These are phyloP conservation scores for Trametopsis cervina DNA, from an alignment of 768 basidiomycete genomes.

Conservation along the genomic window DNA sequence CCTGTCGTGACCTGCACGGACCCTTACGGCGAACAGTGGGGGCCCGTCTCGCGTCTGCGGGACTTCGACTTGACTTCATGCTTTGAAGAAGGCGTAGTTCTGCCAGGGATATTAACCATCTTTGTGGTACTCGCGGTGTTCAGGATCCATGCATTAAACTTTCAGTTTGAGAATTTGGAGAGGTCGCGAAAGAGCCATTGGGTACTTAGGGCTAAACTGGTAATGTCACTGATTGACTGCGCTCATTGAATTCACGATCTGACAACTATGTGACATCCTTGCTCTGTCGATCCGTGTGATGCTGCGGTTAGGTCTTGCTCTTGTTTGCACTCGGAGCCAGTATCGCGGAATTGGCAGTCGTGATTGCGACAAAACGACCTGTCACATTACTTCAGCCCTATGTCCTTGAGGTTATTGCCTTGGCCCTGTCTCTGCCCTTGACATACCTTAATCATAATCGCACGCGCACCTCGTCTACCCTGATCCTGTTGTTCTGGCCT, in stretches of 20 bases:
- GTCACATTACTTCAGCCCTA: conserved; percentile 45
- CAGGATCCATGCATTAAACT: conserved; percentile 28
- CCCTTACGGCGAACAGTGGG: conserved; percentile 51
- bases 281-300: too few species aligned
- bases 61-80: conserved; percentile 77
- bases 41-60: conserved; percentile 45
- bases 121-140: conserved; percentile 38
- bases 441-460: conserved; percentile 67
- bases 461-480: conserved; percentile 60
- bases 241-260: conserved; percentile 1
- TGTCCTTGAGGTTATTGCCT: conserved; percentile 49
- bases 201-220: conserved; percentile 58
- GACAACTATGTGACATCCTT: not conserved
- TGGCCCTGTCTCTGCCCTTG: conserved; percentile 41
- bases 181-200: conserved; percentile 42
- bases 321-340: conserved; percentile 41
- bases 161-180: conserved; percentile 19
- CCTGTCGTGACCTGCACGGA: conserved; percentile 35
- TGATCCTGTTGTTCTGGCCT: conserved; percentile 82
- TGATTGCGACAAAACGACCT: conserved; percentile 28
- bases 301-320: conserved; percentile 37
- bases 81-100: conserved; percentile 67
- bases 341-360: conserved; percentile 32
- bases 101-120: conserved; percentile 44
- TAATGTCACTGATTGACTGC: conserved; percentile 30